Evolutionary conservation across 1,284 basidiomycete genomes (phyloP).

Genomic region (Laetiporus sulphureus): DNA sequence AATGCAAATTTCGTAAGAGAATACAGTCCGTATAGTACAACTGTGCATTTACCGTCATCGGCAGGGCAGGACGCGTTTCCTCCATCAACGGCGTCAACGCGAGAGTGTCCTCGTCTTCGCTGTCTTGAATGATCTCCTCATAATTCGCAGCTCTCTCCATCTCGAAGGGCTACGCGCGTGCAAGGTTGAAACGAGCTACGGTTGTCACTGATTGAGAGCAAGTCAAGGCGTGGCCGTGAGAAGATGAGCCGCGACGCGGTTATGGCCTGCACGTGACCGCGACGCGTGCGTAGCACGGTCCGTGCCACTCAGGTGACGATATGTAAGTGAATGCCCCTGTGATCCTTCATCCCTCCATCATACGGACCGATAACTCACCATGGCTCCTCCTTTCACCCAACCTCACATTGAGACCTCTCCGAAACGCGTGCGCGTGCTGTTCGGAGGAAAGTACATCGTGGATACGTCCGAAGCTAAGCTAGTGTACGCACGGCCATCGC

Average conservation of each 20-base stretch:
- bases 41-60: too few relatives aligned
- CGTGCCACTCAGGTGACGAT: not conserved
- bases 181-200: too few relatives aligned
- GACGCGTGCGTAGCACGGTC: not conserved
- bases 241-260: conserved; percentile 4
- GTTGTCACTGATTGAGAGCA: too few relatives aligned
- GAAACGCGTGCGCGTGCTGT: conserved; percentile 49
- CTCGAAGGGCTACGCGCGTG: too few relatives aligned
- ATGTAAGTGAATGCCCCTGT: not conserved
- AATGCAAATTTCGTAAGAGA: too few relatives aligned
- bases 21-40: too few relatives aligned
- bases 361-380: conserved; percentile 1
- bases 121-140: too few relatives aligned
- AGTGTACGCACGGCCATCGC: conserved; percentile 36
- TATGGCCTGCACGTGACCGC: conserved; percentile 4
- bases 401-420: conserved; percentile 22
- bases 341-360: not conserved
- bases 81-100: too few relatives aligned
- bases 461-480: conserved; percentile 49
- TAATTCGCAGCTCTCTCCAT: too few relatives aligned
- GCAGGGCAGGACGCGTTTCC: too few relatives aligned
- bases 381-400: conserved; percentile 18
- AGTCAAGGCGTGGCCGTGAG: too few relatives aligned
- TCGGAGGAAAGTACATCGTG: conserved; percentile 43
- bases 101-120: too few relatives aligned